Evolutionary conservation across 1,284 basidiomycete genomes (phyloP), one percentile per base, ranked within the genome.

Genomic region (Phellopilus nigrolimitatus): DNA sequence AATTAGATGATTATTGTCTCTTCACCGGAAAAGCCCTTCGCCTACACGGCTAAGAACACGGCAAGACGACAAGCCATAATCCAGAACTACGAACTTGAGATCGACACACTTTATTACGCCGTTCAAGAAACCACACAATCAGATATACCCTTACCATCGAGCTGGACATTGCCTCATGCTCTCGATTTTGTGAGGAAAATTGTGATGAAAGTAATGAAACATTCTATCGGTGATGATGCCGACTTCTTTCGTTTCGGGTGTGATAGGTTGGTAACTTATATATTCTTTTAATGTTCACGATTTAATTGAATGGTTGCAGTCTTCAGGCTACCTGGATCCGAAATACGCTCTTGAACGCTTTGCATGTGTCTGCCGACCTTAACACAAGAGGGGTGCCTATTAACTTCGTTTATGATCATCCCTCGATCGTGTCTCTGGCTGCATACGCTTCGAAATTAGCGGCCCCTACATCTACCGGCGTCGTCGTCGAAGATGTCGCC

Each of bases 261-360:
- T 25, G 57, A 59, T 45, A 59, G 58, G 58, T 57, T 15, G 2
- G 45, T 39, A 21, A 31, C 28, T 5, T 15, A 3, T 37, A 2
- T 2, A 17, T 15, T 2, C 8, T 7, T 30, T 43, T 36, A n/a
- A n/a, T 19, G 9, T 10, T 42, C 12, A 15, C 15, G n/a, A n/a
- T 17, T 50, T 10, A 46, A 13, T 22, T 12, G 34, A 19, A 13
- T 42, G 40, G 6, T 15, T 37, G n/a, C 37, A 71, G 71, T 57
- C 57, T 74, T 13, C 67, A 70, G 56, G 65, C 71, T 4, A 71
- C 68, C 0, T 71, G 65, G 60, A 71, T 74, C 39, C 64, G 71
- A 12, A 73, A 71, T 58, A 58, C 66, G 1, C 33, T 73, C 27
- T 28, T 68, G 3, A 63, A 63, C 17, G 70, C 64, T 8, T 51